These are phyloP conservation scores for Endocalyx cinctus DNA, from an alignment of 2,329 filamentous ascomycete genomes.

Conservation along the genomic window DNA sequence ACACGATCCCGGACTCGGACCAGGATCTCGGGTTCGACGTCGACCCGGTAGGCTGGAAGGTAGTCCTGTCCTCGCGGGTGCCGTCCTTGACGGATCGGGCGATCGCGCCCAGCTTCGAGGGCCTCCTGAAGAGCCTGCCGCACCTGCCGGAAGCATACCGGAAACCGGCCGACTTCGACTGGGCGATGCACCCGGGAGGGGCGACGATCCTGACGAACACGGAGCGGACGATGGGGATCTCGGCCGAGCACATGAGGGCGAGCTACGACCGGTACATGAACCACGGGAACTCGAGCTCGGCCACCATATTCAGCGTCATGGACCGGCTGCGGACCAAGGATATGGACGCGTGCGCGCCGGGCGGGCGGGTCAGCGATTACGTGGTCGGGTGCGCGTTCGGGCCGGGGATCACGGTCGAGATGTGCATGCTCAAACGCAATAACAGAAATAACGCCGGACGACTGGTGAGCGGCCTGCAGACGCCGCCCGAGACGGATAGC, in stretches of 20 bases:
- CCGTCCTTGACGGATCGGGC: constrained; percentile 50
- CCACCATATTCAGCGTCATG: constrained; percentile 65
- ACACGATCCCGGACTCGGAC: constrained; percentile 57
- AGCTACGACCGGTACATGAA: constrained; percentile 65
- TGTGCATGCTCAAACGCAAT: constrained; percentile 58
- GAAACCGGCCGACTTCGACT: constrained; percentile 59
- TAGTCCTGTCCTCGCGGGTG: constrained; percentile 57
- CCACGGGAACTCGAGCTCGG: constrained; percentile 65
- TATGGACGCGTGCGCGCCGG: constrained; percentile 53
- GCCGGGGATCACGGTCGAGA: constrained; percentile 64
- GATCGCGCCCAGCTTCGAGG: constrained; percentile 49
- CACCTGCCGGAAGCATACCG: constrained; percentile 39
- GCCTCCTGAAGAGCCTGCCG: constrained; percentile 46
- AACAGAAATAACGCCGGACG: too few species aligned
- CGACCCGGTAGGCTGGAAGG: constrained; percentile 63
- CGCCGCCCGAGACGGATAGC: constrained; percentile 51
- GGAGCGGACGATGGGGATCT: constrained; percentile 52
- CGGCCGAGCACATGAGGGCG: constrained; percentile 62
- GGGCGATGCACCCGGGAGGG: constrained; percentile 69
- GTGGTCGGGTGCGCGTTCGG: constrained; percentile 67
- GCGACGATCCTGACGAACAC: constrained; percentile 62
- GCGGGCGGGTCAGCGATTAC: constrained; percentile 46
- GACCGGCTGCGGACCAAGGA: constrained; percentile 55
- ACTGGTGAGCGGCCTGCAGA: constrained; percentile 32
- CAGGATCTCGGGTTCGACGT: constrained; percentile 62